These are phyloP conservation scores for Hyparrhenia diplandra DNA, from an alignment of 176 grass and related monocot species.

Conservation along the genomic window DNA sequence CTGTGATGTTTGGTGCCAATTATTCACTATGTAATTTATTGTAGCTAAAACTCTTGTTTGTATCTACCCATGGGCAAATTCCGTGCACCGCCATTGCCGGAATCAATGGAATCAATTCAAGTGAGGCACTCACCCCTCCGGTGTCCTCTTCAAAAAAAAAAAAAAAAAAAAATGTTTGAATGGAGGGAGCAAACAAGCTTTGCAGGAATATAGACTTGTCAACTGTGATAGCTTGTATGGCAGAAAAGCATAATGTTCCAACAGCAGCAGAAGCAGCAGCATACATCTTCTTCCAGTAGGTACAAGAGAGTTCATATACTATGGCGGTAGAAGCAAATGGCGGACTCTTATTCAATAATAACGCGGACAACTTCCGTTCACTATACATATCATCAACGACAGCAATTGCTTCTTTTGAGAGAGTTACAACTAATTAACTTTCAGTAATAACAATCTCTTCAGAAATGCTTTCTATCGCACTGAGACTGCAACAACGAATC, in stretches of 20 bases:
- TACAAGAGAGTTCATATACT: neutral
- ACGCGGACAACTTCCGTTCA: neutral
- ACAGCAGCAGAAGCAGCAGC: too few species aligned
- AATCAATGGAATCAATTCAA: too few species aligned
- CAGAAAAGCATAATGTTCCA: neutral
- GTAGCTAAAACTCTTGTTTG: too few species aligned
- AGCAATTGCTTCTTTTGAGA: neutral
- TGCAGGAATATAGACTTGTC: neutral
- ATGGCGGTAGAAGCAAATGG: neutral
- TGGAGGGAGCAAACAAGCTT: neutral
- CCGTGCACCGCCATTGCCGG: too few species aligned
- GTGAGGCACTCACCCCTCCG: too few species aligned
- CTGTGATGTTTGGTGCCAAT: too few species aligned
- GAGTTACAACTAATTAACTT: slow-evolving; percentile 18
- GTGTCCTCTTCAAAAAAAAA: too few species aligned
- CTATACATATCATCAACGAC: slow-evolving; percentile 26
- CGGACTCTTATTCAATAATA: neutral
- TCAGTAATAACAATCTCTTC: neutral
- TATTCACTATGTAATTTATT: too few species aligned
- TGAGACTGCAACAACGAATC: neutral
- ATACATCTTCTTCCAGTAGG: neutral
- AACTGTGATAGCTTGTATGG: neutral
- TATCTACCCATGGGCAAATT: too few species aligned
- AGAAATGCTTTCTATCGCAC: neutral
- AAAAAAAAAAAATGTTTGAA: too few species aligned